A percentile compares a stretch with the other conserved stretches of the same genome.
phyloP scores from a whole-genome alignment of 2,329 filamentous ascomycete species.

The Neofusicoccum kwambonambiense region DNA sequence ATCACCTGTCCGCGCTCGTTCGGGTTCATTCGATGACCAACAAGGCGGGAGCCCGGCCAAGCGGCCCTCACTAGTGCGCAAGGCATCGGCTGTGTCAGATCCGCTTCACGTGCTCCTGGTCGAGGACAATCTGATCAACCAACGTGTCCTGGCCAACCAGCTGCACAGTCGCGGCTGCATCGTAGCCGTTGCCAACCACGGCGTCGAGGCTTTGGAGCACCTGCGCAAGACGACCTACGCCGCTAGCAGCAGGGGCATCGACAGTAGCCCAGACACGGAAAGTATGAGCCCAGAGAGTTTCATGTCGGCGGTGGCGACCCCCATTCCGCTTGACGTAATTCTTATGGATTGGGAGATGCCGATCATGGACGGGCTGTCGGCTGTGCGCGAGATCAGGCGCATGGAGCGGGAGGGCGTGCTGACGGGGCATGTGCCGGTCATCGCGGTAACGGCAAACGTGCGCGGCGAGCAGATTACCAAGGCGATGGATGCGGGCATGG shows the following conservation, averaged over 20 bases:
- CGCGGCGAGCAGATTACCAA: slow-evolving; percentile 35
- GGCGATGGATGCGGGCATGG: slow-evolving; percentile 35
- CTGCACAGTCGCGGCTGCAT: slow-evolving; percentile 32
- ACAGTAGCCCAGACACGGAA: too few species aligned
- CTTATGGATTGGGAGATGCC: slow-evolving; percentile 42
- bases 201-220: slow-evolving; percentile 29
- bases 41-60: not conserved
- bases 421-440: slow-evolving; percentile 30
- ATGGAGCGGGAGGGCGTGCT: slow-evolving; percentile 29
- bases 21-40: not conserved
- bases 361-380: slow-evolving; percentile 38
- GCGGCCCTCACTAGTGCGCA: not conserved
- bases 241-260: not conserved
- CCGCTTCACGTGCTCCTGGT: slow-evolving; percentile 31
- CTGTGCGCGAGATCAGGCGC: slow-evolving; percentile 32
- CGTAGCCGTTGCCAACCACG: slow-evolving; percentile 35
- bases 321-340: slow-evolving; percentile 29
- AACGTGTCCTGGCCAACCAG: slow-evolving; percentile 34
- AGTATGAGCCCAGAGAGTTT: too few species aligned
- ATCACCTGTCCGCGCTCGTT: not conserved
- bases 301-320: not conserved
- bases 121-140: slow-evolving; percentile 40
- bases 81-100: not conserved
- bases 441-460: slow-evolving; percentile 41
- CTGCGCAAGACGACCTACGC: slow-evolving; percentile 25